Conservation (phyloP, 2,329 filamentous ascomycete species). For the Thielaviopsis euricoi region DNA sequence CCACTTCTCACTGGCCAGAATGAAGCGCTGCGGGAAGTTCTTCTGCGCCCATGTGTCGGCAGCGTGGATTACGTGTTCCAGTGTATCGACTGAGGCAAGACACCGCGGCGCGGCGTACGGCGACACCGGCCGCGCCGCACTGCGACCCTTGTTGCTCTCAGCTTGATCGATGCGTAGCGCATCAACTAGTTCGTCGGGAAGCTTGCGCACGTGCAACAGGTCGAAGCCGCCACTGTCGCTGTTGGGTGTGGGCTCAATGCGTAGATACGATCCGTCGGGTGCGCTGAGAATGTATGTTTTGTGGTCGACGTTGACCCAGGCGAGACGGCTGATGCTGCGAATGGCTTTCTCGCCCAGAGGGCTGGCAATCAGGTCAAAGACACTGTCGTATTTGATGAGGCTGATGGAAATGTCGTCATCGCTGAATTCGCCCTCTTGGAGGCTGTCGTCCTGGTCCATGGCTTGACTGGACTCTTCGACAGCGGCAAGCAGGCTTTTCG, state of each 20-base stretch:
- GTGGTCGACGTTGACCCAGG: conserved; percentile 69
- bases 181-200: conserved; percentile 25
- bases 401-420: conserved; percentile 31
- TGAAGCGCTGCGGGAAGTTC: conserved; percentile 50
- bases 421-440: not conserved
- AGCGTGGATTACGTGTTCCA: conserved; percentile 64
- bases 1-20: conserved; percentile 53
- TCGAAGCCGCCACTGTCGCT: conserved; percentile 6
- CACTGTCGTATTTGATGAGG: conserved; percentile 80
- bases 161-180: conserved; percentile 31
- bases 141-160: not conserved
- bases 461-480: not conserved
- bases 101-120: conserved; percentile 43
- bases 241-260: conserved; percentile 24
- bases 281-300: conserved; percentile 56
- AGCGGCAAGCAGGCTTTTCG: conserved; percentile 12
- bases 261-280: conserved; percentile 43
- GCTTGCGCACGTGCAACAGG: conserved; percentile 13
- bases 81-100: conserved; percentile 47
- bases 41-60: conserved; percentile 63
- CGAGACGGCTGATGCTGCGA: conserved; percentile 52
- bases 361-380: conserved; percentile 82
- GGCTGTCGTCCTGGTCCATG: not conserved
- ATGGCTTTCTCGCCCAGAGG: conserved; percentile 65
- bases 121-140: conserved; percentile 17